Evolutionary conservation across 1,284 basidiomycete species (phyloP), one percentile per base, ranked within the genome.

Genomic region (Tilletia setariae): DNA sequence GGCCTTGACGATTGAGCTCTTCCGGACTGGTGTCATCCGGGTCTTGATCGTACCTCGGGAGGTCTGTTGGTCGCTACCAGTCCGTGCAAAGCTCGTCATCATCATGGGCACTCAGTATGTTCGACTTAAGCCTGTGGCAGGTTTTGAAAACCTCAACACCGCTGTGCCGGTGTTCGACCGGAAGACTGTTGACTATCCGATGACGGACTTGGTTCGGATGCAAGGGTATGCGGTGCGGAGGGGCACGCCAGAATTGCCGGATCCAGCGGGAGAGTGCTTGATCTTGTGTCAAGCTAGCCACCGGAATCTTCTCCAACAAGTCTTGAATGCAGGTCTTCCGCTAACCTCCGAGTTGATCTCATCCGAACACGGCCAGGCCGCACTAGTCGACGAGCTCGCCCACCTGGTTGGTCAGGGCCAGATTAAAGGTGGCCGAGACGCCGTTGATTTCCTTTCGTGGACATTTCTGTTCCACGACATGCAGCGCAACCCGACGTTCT

Each of bases 91-190:
- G 3, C 87, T 89, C 2, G 94, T 98, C 16, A 86, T 97, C 44
- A 89, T 94, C 63, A 91, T 98, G 89, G 91, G 93, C 30, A 93
- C 94, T 6, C 95, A 98, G 82, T 96, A 92, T 81, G 83, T 90
- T 42, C 85, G 88, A 63, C 77, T 87, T 19, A 68, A 74, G 21
- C 71, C 75, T 8, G 84, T 13, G 3, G 47, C 25, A 23, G 65
- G 67, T 7, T 65, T 67, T 19, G 67, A 70, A 16, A 64, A 68
- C 51, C 56, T 59, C 42, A 59, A 35, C 32, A 67, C 28, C 44
- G 66, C 68, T 2, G 74, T 74, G 19, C 63, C 67, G 8, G 73
- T 70, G 11, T 16, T 32, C 25, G 88, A 90, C 74, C 87, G 90
- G 42, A 89, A 90, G 73, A 78, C 94, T 61, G 86, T 87, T 63